These are phyloP conservation scores for Cladosporium oxysporum DNA, from an alignment of 2,329 filamentous ascomycete species.

Conservation along the genomic window DNA sequence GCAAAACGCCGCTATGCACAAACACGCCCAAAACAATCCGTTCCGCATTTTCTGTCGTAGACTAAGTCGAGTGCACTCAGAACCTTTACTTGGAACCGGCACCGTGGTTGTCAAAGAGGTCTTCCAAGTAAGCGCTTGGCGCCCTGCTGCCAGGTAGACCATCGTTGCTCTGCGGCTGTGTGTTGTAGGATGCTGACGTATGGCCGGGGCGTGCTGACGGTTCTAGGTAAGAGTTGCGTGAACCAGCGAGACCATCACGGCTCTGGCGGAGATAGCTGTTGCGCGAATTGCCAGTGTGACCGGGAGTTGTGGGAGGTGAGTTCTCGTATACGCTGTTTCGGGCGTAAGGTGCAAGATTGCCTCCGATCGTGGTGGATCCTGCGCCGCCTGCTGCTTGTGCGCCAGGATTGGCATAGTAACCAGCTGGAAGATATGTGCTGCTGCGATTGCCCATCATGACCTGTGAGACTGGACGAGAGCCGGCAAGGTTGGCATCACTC, in stretches of 20 bases:
- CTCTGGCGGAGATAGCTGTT: constrained; percentile 23
- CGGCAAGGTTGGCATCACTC: constrained; percentile 29
- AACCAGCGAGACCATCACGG: constrained; percentile 20
- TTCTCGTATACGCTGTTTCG: constrained; percentile 29
- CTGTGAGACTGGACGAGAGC: constrained; percentile 24
- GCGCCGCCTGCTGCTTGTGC: constrained; percentile 47
- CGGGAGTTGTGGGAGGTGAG: constrained; percentile 33
- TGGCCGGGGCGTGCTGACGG: constrained; percentile 14
- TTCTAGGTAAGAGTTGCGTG: constrained; percentile 29
- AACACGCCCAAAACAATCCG: constrained; percentile 1
- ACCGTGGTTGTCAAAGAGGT: constrained; percentile 77
- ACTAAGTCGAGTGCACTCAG: neutral
- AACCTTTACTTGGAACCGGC: constrained; percentile 32
- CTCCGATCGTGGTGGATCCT: constrained; percentile 47
- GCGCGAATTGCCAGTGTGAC: constrained; percentile 20
- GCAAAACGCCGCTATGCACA: constrained; percentile 12
- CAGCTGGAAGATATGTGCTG: constrained; percentile 82
- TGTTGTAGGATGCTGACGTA: constrained; percentile 6
- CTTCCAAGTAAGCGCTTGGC: constrained; percentile 87
- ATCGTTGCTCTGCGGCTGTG: constrained; percentile 44
- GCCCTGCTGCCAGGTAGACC: constrained; percentile 68
- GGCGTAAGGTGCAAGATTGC: constrained; percentile 36
- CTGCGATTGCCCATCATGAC: constrained; percentile 55
- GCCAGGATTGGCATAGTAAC: constrained; percentile 79
- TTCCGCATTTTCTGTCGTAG: constrained; percentile 2